These are phyloP conservation scores for Wickerhamiella parazyma DNA, from an alignment of 805 yeast genomes.

Conservation along the genomic window DNA sequence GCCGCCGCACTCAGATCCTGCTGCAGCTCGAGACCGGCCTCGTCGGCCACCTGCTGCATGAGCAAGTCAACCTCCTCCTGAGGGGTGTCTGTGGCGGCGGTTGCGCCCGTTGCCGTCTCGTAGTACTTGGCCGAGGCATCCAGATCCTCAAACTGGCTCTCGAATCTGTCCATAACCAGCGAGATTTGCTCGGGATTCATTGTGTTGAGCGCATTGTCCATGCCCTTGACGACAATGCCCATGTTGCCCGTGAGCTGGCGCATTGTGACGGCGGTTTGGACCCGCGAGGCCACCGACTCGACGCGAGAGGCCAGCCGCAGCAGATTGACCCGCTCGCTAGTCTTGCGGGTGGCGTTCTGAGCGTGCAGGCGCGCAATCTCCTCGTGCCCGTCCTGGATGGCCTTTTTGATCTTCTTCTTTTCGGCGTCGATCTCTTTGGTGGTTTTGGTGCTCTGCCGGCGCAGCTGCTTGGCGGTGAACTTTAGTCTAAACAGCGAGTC, in stretches of 20 bases:
- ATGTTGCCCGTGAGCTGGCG: slow-evolving; percentile 85
- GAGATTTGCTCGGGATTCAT: slow-evolving; percentile 93
- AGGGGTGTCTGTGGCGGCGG: slow-evolving; percentile 81
- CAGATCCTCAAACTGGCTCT: slow-evolving; percentile 86
- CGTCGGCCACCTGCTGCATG: slow-evolving; percentile 89
- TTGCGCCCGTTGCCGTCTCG: slow-evolving; percentile 76
- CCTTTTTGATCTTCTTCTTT: slow-evolving; percentile 79
- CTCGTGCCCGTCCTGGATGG: slow-evolving; percentile 67
- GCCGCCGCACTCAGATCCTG: slow-evolving; percentile 56
- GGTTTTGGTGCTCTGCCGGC: slow-evolving; percentile 78
- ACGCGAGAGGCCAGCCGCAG: slow-evolving; percentile 74
- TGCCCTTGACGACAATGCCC: slow-evolving; percentile 84
- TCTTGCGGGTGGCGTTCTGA: slow-evolving; percentile 86
- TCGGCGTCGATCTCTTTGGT: slow-evolving; percentile 82
- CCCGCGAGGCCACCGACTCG: slow-evolving; percentile 91
- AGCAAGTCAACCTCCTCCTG: slow-evolving; percentile 89
- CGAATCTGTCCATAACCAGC: slow-evolving; percentile 93
- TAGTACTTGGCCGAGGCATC: slow-evolving; percentile 90
- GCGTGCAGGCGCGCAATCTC: slow-evolving; percentile 93
- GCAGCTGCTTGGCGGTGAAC: slow-evolving; percentile 89
- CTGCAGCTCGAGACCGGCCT: slow-evolving; percentile 86
- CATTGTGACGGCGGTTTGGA: slow-evolving; percentile 98
- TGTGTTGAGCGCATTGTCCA: slow-evolving; percentile 90
- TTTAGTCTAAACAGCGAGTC: slow-evolving; percentile 25
- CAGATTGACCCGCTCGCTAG: slow-evolving; percentile 71